These are phyloP conservation scores for Eutypa lata DNA, from an alignment of 2,329 filamentous ascomycete genomes.

Conservation along the genomic window DNA sequence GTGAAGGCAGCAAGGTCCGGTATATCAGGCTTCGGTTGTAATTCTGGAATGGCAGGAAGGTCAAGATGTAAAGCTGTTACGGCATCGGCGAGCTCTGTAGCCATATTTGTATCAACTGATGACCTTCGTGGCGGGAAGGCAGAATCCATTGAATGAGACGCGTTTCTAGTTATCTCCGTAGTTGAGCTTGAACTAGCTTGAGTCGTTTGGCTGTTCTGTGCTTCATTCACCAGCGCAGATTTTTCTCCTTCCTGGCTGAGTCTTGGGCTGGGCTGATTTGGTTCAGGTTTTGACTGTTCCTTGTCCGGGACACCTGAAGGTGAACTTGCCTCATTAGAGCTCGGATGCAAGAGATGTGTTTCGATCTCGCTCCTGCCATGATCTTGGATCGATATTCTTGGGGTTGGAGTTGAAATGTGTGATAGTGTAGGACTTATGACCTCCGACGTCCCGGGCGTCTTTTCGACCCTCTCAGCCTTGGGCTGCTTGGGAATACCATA, in stretches of 20 bases:
- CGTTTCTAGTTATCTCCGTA: not conserved
- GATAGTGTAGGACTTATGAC: slow-evolving; percentile 7
- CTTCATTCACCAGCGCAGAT: not conserved
- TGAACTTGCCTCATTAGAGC: slow-evolving; percentile 7
- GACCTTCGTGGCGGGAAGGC: not conserved
- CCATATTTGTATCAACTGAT: slow-evolving; percentile 2
- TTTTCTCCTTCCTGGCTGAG: not conserved
- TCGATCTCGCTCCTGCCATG: slow-evolving; percentile 31
- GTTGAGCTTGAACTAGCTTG: not conserved
- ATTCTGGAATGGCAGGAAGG: slow-evolving; percentile 42
- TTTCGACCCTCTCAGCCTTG: slow-evolving; percentile 23
- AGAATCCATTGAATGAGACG: slow-evolving; percentile 1
- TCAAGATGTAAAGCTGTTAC: slow-evolving; percentile 21
- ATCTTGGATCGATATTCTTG: slow-evolving; percentile 44
- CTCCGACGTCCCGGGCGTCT: slow-evolving; percentile 11
- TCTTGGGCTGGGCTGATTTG: not conserved
- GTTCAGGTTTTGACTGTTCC: slow-evolving; percentile 12
- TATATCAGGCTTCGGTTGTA: slow-evolving; percentile 51
- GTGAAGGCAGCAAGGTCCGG: slow-evolving; percentile 57
- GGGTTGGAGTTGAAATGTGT: slow-evolving; percentile 36
- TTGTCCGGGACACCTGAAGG: slow-evolving; percentile 5
- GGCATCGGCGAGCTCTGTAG: slow-evolving; percentile 10
- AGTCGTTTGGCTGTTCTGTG: slow-evolving; percentile 1
- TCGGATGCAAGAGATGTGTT: slow-evolving; percentile 10
- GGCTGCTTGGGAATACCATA: slow-evolving; percentile 63